Evolutionary conservation across 371 early-diverging fungal species (phyloP).

Genomic region (Apophysomyces trapeziformis): DNA sequence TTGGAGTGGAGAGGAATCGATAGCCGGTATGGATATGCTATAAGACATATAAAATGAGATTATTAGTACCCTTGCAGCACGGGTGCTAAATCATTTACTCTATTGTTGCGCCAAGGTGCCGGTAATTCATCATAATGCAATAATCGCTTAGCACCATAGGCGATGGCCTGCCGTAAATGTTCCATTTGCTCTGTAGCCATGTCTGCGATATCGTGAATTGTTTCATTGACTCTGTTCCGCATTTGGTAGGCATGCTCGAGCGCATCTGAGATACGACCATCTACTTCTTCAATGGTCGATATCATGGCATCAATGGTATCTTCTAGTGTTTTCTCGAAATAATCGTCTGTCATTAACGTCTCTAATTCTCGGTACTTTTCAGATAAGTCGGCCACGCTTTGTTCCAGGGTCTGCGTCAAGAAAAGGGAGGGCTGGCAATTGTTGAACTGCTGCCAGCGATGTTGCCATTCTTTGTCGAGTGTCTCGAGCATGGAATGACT

Average conservation of each 20-base stretch:
- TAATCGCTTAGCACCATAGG: slow-evolving; percentile 41
- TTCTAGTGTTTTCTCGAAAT: slow-evolving; percentile 38
- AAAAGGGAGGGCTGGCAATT: slow-evolving; percentile 12
- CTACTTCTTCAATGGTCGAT: slow-evolving; percentile 52
- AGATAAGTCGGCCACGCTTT: slow-evolving; percentile 28
- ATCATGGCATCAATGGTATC: slow-evolving; percentile 52
- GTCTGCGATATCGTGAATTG: slow-evolving; percentile 40
- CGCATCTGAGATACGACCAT: slow-evolving; percentile 46
- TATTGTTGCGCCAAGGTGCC: slow-evolving; percentile 51
- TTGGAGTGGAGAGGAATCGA: slow-evolving; percentile 69
- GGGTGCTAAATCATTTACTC: slow-evolving; percentile 26
- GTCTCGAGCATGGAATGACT: slow-evolving; percentile 37
- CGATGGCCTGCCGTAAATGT: slow-evolving; percentile 42
- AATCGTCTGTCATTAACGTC: slow-evolving; percentile 22
- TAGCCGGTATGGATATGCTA: slow-evolving; percentile 72
- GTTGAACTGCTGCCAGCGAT: slow-evolving; percentile 27
- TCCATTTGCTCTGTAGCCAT: slow-evolving; percentile 50
- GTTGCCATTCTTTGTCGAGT: slow-evolving; percentile 44
- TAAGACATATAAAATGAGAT: slow-evolving; percentile 5
- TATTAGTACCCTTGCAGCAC: background rate
- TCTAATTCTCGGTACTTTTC: slow-evolving; percentile 32
- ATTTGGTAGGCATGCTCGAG: slow-evolving; percentile 41
- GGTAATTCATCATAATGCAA: slow-evolving; percentile 53
- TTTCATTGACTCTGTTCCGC: slow-evolving; percentile 43
- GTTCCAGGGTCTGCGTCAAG: slow-evolving; percentile 23